Evolutionary conservation across 177 flowering plant species (phyloP), one percentile per base, ranked within the genome.

Genomic region (Viscum album): DNA sequence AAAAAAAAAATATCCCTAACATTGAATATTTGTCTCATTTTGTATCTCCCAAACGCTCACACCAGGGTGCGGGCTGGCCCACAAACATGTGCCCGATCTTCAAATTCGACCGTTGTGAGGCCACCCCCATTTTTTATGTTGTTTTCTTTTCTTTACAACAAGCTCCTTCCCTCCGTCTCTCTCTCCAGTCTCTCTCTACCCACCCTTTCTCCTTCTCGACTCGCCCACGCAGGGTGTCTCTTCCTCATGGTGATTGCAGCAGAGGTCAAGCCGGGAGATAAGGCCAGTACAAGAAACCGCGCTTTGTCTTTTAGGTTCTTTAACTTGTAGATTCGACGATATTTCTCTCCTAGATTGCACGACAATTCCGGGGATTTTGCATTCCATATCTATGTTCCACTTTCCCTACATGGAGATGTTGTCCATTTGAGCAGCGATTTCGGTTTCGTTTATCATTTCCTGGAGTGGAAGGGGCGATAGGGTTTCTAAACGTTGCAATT

Each of bases 201-300:
- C n/a, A n/a, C 65, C 64, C 75, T 71, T 75, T 45, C 67, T 32
- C 66, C 28, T 45, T 35, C 62, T 56, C 69, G 66, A n/a, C n/a
- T n/a, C 62, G 67, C 58, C 68, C 30, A 64, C 58, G n/a, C 60
- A 89, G 86, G n/a, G n/a, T n/a, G n/a, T n/a, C n/a, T n/a, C n/a
- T n/a, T n/a, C n/a, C n/a, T n/a, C 41, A 37, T 37, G 96, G 89
- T 86, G 81, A 84, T 86, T 50, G 86, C 83, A 59, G 70, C 89
- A 52, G 96, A 86, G 70, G 74, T 71, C 59, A 82, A 78, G 41
- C 71, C 76, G 28, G 81, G 75, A 54, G 85, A 81, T 66, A 86
- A 88, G 87, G 96, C 86, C 78, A 77, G 28, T 26, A 28, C 34
- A 69, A 4, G 4, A 32, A 41, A 35, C 21, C 26, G 15, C 54